Evolutionary conservation across 371 early-diverging fungal species (phyloP).

Genomic region (Phascolomyces articulosus): DNA sequence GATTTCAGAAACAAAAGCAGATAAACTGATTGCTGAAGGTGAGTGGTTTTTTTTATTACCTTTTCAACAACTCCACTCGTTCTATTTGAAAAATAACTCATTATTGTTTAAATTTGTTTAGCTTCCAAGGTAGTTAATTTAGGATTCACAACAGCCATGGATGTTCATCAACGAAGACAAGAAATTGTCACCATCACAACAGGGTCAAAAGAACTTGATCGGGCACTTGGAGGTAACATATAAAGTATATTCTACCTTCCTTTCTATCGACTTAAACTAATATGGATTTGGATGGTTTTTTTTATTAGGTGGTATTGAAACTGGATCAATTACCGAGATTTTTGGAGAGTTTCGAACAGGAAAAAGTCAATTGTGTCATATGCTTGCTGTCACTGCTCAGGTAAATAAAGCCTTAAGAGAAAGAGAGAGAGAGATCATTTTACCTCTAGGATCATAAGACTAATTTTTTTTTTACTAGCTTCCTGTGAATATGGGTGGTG

Average conservation of each 20-base stretch:
- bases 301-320: slow-evolving; percentile 91
- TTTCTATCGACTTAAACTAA: too few species aligned
- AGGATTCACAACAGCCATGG: slow-evolving; percentile 98
- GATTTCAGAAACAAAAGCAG: slow-evolving; percentile 98
- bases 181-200: slow-evolving; percentile 93
- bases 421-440: neutral
- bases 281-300: too few species aligned
- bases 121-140: slow-evolving; percentile 95
- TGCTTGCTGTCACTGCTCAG: slow-evolving; percentile 98
- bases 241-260: too few species aligned
- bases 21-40: slow-evolving; percentile 97
- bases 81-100: neutral
- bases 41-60: slow-evolving; percentile 17
- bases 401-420: slow-evolving; percentile 33
- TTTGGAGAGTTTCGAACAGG: slow-evolving; percentile 99
- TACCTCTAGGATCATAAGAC: too few species aligned
- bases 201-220: slow-evolving; percentile 96
- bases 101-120: too few species aligned
- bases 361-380: slow-evolving; percentile 99
- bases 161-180: slow-evolving; percentile 87
- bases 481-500: slow-evolving; percentile 87
- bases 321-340: slow-evolving; percentile 98
- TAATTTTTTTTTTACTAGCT: slow-evolving; percentile 54
- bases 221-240: slow-evolving; percentile 92
- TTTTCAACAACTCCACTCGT: neutral